A percentile compares a stretch with the other conserved stretches of the same genome.
Evolutionary conservation across 2,329 filamentous ascomycete genomes (phyloP).

Genomic region (Cercospora brassicicola): DNA sequence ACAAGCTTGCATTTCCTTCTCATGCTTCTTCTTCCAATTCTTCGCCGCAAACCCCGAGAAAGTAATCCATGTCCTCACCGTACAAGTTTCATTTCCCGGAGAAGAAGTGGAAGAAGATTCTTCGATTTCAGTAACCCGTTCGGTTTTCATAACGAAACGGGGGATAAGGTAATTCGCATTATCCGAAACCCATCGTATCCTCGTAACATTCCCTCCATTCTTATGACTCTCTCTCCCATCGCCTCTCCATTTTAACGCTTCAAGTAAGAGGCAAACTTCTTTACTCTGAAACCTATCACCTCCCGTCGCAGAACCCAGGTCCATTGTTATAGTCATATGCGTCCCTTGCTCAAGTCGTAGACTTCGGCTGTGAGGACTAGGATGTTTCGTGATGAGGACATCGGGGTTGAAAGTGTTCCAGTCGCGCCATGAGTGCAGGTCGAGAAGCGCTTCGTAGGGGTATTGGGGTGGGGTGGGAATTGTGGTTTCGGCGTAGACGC

Average conservation of each 20-base stretch:
- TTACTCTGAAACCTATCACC: constrained; percentile 31
- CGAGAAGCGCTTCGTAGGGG: constrained; percentile 48
- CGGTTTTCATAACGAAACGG: constrained; percentile 43
- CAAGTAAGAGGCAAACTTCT: constrained; percentile 41
- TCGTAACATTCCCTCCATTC: constrained; percentile 33
- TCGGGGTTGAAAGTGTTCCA: constrained; percentile 52
- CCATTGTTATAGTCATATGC: constrained; percentile 47
- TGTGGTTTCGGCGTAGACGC: constrained; percentile 36
- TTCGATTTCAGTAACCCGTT: constrained; percentile 51
- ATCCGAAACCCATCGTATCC: constrained; percentile 37
- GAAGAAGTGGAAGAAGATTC: constrained; percentile 27
- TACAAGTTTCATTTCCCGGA: constrained; percentile 35
- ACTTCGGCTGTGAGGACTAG: constrained; percentile 27
- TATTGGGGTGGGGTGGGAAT: constrained; percentile 45
- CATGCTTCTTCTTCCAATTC: constrained; percentile 47
- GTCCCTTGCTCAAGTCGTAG: constrained; percentile 43
- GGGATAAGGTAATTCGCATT: constrained; percentile 35
- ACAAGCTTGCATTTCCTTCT: constrained; percentile 35
- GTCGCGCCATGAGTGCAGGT: constrained; percentile 48
- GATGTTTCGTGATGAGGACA: constrained; percentile 49
- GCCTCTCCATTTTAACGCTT: constrained; percentile 33
- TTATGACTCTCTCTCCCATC: constrained; percentile 23
- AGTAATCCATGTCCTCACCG: constrained; percentile 48
- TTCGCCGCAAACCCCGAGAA: constrained; percentile 47
- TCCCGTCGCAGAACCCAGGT: constrained; percentile 39